phyloP scores from a whole-genome alignment of 306 rosid species.

The Heteromeles arbutifolia region DNA sequence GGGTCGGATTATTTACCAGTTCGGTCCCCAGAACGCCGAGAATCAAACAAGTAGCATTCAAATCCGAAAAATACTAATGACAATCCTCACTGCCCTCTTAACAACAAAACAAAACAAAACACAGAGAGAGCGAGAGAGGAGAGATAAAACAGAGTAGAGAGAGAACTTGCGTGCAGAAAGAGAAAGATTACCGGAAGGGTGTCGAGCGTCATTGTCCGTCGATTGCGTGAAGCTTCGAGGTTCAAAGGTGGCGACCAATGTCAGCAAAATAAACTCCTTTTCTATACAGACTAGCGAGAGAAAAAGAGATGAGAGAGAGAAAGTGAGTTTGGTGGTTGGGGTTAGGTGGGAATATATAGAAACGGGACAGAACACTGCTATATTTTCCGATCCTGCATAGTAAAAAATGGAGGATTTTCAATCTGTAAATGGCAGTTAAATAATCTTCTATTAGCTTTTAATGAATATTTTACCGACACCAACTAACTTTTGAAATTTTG shows the following conservation, averaged over 20 bases:
- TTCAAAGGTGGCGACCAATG: neutral
- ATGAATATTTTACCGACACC: neutral
- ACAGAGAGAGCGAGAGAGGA: neutral
- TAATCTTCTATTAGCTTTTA: neutral
- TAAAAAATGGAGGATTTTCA: neutral
- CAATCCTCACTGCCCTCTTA: neutral
- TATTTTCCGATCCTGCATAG: neutral
- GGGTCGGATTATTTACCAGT: neutral
- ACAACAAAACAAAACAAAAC: neutral
- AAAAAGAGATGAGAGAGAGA: neutral
- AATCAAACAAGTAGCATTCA: neutral
- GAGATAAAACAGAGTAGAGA: neutral
- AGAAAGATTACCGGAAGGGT: slow-evolving; percentile 17
- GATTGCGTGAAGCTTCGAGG: neutral
- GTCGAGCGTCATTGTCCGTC: slow-evolving; percentile 23
- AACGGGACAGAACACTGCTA: neutral
- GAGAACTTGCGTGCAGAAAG: neutral
- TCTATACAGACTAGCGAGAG: neutral
- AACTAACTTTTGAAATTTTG: neutral
- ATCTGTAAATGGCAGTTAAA: neutral
- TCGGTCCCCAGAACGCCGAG: neutral
- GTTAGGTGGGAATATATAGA: neutral
- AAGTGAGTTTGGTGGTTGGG: slow-evolving; percentile 10
- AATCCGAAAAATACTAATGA: neutral
- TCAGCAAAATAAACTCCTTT: neutral